Evolutionary conservation across 192 early-diverging fungal genomes (phyloP), one percentile per base, ranked within the genome.

Genomic region (Coemansia sp.): DNA sequence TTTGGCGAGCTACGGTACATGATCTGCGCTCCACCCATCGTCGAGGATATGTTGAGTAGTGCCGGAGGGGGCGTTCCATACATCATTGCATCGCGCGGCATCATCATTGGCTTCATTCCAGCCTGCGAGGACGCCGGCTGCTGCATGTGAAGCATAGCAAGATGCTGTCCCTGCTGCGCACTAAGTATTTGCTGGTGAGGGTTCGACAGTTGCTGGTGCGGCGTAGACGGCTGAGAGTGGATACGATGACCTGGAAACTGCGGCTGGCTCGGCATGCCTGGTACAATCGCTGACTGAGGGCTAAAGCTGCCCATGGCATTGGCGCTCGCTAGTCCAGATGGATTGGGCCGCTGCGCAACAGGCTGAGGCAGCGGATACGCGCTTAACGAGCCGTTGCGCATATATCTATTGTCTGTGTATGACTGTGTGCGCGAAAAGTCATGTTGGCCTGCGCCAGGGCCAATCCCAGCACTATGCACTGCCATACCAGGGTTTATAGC

Each of bases 361-460:
- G 76, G 76, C 63, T 78, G 76, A 10, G 76, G 76, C 58, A 78
- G 32, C 14, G 76, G 70, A 23, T 78, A 78, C 5, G 76, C 76
- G 63, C 76, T 78, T 5, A 67, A 62, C 10, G 76, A 64, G 2
- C 68, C 74, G 12, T 51, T 61, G 7, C 71, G 73, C 73, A 75
- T 54, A 23, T 55, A 74, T 25, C 72, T 31, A 34, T 49, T 34
- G 59, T 75, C 73, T 22, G 58, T 75, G 59, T 65, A 75, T 23
- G 73, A 69, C 62, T 75, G 73, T 10, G 73, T 64, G 55, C 76
- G 76, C 21, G 67, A 21, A 19, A 73, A 78, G 31, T 25, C 49
- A 28, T 68, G 70, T 30, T 57, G 76, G 10, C 60, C 51, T 10
- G 53, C 56, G 31, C 63, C 63, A 14, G 61, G 62, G 0, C 47